These are phyloP conservation scores for Colletotrichum sp. DNA, from an alignment of 2,329 filamentous ascomycete genomes.

Conservation along the genomic window DNA sequence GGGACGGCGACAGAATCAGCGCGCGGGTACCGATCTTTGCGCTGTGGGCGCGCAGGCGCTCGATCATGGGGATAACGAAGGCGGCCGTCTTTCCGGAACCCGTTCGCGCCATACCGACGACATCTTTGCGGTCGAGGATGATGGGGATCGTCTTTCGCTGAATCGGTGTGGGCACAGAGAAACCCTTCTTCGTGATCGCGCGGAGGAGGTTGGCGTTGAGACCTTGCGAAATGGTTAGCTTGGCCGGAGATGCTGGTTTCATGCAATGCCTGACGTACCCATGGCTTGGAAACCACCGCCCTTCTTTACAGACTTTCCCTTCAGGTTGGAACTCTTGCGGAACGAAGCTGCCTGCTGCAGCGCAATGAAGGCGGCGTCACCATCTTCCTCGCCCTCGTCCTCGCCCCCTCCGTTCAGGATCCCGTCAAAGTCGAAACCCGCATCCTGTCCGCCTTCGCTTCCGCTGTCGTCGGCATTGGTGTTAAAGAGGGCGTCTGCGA, in stretches of 20 bases:
- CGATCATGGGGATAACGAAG: conserved; percentile 98
- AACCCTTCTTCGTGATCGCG: conserved; percentile 92
- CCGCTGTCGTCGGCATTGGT: conserved; percentile 48
- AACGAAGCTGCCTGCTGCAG: conserved; percentile 87
- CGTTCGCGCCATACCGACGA: conserved; percentile 99
- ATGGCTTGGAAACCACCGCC: conserved; percentile 96
- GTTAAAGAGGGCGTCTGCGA: conserved; percentile 78
- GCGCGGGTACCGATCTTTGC: conserved; percentile 85
- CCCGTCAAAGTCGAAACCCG: conserved; percentile 56
- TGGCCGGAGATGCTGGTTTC: neutral
- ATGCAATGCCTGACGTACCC: conserved; percentile 56
- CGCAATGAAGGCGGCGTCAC: conserved; percentile 90
- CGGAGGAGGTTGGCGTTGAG: conserved; percentile 85
- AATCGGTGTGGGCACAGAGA: conserved; percentile 95
- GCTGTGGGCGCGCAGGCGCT: conserved; percentile 88
- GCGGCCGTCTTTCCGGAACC: conserved; percentile 98
- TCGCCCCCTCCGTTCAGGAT: conserved; percentile 65
- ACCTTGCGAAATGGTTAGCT: conserved; percentile 45
- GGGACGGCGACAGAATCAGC: conserved; percentile 87
- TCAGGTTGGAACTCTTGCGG: conserved; percentile 81
- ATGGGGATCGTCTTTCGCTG: conserved; percentile 96
- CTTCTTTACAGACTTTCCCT: conserved; percentile 89
- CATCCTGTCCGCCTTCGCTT: conserved; percentile 41
- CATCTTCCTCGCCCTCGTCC: conserved; percentile 63
- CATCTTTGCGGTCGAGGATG: conserved; percentile 87